Conservation (phyloP, 1,139 yeast species). For the Kodamaea alishanica region DNA sequence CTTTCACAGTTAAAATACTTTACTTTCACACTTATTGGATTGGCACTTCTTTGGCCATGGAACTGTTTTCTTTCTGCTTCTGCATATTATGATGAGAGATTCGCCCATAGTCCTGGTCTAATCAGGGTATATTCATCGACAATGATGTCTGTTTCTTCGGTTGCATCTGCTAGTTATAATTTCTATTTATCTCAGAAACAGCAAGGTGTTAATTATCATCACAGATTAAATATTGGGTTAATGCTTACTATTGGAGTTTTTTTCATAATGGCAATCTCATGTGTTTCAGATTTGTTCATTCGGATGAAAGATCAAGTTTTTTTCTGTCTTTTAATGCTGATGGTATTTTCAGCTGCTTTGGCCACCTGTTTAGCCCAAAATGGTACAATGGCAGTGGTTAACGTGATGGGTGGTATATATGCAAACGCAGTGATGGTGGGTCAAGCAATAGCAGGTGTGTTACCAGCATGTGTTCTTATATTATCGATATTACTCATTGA, state of each 20-base stretch:
- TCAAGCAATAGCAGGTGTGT: conserved; percentile 88
- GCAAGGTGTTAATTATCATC: conserved; percentile 55
- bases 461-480: conserved; percentile 78
- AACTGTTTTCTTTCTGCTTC: conserved; percentile 86
- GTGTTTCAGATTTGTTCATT: conserved; percentile 41
- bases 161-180: conserved; percentile 61
- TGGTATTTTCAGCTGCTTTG: conserved; percentile 57
- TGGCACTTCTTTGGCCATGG: conserved; percentile 94
- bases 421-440: conserved; percentile 93
- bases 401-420: conserved; percentile 70
- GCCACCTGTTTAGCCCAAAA: conserved; percentile 80
- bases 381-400: conserved; percentile 85
- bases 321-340: conserved; percentile 49
- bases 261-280: conserved; percentile 45
- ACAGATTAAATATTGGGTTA: conserved; percentile 60
- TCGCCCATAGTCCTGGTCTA: conserved; percentile 50
- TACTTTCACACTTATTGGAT: conserved; percentile 68
- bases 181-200: conserved; percentile 68
- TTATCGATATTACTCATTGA: conserved; percentile 51
- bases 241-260: conserved; percentile 54
- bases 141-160: conserved; percentile 85
- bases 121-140: conserved; percentile 70
- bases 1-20: conserved; percentile 49
- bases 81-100: conserved; percentile 69
- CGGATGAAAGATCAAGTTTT: conserved; percentile 37